A percentile compares a stretch with the other conserved stretches of the same genome.
Evolutionary conservation across 495 filamentous ascomycete species (phyloP).

Genomic region (Penicilliopsis zonata): DNA sequence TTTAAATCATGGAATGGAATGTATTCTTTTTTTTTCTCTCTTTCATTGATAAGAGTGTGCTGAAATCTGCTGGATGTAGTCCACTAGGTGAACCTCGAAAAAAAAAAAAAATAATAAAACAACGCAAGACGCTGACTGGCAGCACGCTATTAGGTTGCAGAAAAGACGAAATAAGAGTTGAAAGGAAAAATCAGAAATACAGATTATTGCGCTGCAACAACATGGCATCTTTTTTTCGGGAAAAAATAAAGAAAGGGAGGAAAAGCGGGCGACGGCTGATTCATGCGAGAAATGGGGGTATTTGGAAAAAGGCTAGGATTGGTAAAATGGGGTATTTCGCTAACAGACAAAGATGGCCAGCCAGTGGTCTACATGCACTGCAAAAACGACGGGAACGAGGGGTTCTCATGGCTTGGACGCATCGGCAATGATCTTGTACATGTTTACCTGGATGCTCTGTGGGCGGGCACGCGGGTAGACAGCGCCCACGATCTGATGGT

Average conservation of each 20-base stretch:
- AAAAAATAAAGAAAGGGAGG: not conserved
- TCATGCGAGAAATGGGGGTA: too few species aligned
- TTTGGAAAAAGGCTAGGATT: too few species aligned
- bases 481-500: constrained; percentile 17
- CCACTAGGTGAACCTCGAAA: not conserved
- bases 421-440: constrained; percentile 24
- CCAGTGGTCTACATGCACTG: not conserved
- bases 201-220: constrained; percentile 1
- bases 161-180: too few species aligned
- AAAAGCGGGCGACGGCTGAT: too few species aligned
- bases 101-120: not conserved
- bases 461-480: constrained; percentile 20
- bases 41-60: not conserved
- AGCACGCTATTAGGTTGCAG: too few species aligned
- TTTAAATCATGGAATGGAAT: not conserved
- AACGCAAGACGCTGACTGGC: too few species aligned
- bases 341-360: not conserved
- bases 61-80: not conserved
- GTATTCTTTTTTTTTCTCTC: not conserved
- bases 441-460: constrained; percentile 17
- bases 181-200: not conserved
- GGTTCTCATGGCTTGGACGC: constrained; percentile 13
- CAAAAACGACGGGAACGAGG: not conserved
- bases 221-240: not conserved
- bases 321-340: not conserved